Evolutionary conservation across 345 rosid genomes (phyloP).

Genomic region (Brassica cretica): DNA sequence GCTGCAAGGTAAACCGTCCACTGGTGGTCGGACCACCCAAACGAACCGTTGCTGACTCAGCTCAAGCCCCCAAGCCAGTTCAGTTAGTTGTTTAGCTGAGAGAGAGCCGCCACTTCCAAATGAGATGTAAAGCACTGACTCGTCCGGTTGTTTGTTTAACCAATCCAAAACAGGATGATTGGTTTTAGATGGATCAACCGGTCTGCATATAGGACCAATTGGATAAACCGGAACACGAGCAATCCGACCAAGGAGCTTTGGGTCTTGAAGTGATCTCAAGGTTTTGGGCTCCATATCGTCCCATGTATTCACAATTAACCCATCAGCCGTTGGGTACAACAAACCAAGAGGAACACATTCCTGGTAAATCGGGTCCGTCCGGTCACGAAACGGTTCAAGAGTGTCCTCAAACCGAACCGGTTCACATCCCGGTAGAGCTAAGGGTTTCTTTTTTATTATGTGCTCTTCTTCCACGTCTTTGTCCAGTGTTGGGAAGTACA

Average conservation of each 20-base stretch:
- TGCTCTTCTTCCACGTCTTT: conserved; percentile 32
- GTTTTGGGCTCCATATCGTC: conserved; percentile 39
- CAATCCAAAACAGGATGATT: conserved; percentile 40
- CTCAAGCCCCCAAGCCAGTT: conserved; percentile 38
- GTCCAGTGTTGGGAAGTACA: conserved; percentile 38
- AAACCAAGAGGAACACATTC: conserved; percentile 30
- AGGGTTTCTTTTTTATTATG: conserved; percentile 30
- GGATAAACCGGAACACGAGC: conserved; percentile 40
- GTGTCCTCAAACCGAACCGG: conserved; percentile 51
- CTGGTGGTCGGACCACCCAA: conserved; percentile 38
- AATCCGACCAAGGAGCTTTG: conserved; percentile 29
- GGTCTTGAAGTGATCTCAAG: conserved; percentile 30
- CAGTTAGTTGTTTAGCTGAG: conserved; percentile 30
- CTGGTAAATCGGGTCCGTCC: conserved; percentile 18
- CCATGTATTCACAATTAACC: conserved; percentile 41
- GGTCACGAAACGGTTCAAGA: conserved; percentile 44
- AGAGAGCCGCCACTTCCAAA: conserved; percentile 71
- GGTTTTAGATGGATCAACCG: conserved; percentile 14
- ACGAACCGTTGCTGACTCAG: conserved; percentile 35
- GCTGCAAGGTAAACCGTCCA: conserved; percentile 9
- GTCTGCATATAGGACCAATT: conserved; percentile 35
- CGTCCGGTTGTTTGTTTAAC: conserved; percentile 52
- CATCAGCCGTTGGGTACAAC: conserved; percentile 28
- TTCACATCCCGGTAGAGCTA: conserved; percentile 53
- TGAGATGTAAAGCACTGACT: conserved; percentile 59